A percentile compares a stretch with the other conserved stretches of the same genome.
Evolutionary conservation across 768 basidiomycete genomes (phyloP).

Genomic region (Mycena epipterygia): DNA sequence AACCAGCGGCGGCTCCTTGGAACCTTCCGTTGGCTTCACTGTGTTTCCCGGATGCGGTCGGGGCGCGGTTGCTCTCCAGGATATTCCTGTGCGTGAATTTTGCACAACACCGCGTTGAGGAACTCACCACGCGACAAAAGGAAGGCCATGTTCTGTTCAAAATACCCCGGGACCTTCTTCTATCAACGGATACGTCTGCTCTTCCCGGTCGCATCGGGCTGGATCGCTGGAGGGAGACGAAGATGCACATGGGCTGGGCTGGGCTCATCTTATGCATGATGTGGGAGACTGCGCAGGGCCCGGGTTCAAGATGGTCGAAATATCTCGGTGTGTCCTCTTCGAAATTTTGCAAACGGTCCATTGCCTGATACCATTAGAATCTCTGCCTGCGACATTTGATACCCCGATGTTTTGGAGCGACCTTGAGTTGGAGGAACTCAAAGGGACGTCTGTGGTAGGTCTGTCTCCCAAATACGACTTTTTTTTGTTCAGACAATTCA

Average conservation of each 20-base stretch:
- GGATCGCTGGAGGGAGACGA: conserved; percentile 72
- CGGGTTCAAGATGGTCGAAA: conserved; percentile 73
- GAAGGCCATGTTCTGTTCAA: conserved; percentile 84
- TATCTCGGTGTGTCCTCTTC: conserved; percentile 79
- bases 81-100: conserved; percentile 71
- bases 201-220: conserved; percentile 73
- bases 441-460: conserved; percentile 92
- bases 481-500: conserved; percentile 1
- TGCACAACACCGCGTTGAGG: background rate
- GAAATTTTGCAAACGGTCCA: background rate
- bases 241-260: conserved; percentile 83
- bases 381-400: conserved; percentile 80
- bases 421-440: conserved; percentile 78
- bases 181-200: conserved; percentile 83
- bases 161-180: conserved; percentile 81
- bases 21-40: conserved; percentile 62
- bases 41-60: conserved; percentile 72
- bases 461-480: conserved; percentile 46
- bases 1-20: conserved; percentile 63
- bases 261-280: conserved; percentile 95
- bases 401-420: conserved; percentile 96
- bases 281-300: conserved; percentile 86
- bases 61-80: conserved; percentile 79
- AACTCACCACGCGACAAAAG: conserved; percentile 52
- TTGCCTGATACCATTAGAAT: conserved; percentile 53